Percentiles rank a stretch among this genome's conserved stretches.
These are phyloP conservation scores for Colletotrichum chlorophyti DNA, from an alignment of 2,329 filamentous ascomycete genomes.

Conservation along the genomic window DNA sequence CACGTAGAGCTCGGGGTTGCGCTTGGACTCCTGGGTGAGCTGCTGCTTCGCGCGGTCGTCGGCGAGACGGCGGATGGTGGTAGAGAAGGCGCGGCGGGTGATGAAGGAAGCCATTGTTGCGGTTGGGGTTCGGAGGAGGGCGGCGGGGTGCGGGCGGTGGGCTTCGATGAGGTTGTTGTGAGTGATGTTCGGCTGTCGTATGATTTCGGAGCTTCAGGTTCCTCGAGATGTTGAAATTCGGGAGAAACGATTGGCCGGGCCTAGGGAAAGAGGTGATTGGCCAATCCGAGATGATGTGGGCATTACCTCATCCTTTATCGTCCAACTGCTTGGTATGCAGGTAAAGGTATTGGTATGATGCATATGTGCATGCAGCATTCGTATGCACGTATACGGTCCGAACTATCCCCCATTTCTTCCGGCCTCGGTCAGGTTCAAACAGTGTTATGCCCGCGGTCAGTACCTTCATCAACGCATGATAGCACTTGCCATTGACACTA, in stretches of 20 bases:
- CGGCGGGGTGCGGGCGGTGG: conserved; percentile 30
- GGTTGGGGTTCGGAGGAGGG: conserved; percentile 31
- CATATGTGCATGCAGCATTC: no score
- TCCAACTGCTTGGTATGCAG: no score
- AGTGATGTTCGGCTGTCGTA: conserved; percentile 26
- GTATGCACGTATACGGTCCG: no score
- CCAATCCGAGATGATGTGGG: conserved; percentile 15
- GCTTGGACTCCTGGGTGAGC: conserved; percentile 66
- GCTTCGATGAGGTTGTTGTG: conserved; percentile 24
- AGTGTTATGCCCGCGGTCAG: no score
- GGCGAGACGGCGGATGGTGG: conserved; percentile 56
- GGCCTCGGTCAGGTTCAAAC: no score
- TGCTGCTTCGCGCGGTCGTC: conserved; percentile 48
- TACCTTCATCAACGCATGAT: no score
- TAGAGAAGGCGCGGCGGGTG: conserved; percentile 63
- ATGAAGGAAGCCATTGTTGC: conserved; percentile 63
- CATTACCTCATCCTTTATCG: conserved; percentile 30
- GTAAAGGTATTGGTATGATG: not conserved
- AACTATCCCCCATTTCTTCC: no score
- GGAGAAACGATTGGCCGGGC: conserved; percentile 30
- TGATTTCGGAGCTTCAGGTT: conserved; percentile 30
- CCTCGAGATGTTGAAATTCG: conserved; percentile 24
- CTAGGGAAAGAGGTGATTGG: conserved; percentile 16
- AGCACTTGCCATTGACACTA: no score
- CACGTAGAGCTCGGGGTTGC: conserved; percentile 52